Evolutionary conservation across 805 yeast species (phyloP).

Genomic region (Teunomyces funiuensis): DNA sequence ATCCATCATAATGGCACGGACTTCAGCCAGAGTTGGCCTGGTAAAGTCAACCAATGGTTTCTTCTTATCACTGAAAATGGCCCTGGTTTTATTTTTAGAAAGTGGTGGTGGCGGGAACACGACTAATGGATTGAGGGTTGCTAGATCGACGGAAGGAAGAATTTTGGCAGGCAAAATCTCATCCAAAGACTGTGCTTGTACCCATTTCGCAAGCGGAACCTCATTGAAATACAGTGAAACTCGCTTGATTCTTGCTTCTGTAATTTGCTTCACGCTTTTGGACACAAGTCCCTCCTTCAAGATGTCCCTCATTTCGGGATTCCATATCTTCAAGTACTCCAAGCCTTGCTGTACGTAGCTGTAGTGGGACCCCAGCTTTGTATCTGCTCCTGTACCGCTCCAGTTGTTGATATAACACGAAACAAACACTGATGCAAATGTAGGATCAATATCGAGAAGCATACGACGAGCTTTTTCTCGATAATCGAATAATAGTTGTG

Average conservation of each 20-base stretch:
- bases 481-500: conserved; percentile 19
- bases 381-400: conserved; percentile 27
- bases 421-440: conserved; percentile 31
- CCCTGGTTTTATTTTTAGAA: conserved; percentile 23
- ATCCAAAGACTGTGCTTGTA: neutral
- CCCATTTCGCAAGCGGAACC: neutral
- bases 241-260: conserved; percentile 16
- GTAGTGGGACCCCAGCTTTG: conserved; percentile 28
- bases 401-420: conserved; percentile 26
- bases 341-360: conserved; percentile 31
- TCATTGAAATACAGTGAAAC: conserved; percentile 3
- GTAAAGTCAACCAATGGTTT: conserved; percentile 33
- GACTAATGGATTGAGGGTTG: conserved; percentile 28
- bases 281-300: conserved; percentile 10
- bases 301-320: conserved; percentile 30
- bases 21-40: conserved; percentile 22
- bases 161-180: conserved; percentile 1
- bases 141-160: conserved; percentile 2
- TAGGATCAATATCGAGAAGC: conserved; percentile 31
- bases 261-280: conserved; percentile 11
- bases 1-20: conserved; percentile 14
- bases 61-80: conserved; percentile 24
- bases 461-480: conserved; percentile 15
- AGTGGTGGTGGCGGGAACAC: conserved; percentile 31
- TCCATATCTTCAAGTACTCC: conserved; percentile 30